A percentile compares a stretch with the other conserved stretches of the same genome.
Conservation (phyloP, 192 early-diverging fungal species). For the Linnemannia zychae region DNA sequence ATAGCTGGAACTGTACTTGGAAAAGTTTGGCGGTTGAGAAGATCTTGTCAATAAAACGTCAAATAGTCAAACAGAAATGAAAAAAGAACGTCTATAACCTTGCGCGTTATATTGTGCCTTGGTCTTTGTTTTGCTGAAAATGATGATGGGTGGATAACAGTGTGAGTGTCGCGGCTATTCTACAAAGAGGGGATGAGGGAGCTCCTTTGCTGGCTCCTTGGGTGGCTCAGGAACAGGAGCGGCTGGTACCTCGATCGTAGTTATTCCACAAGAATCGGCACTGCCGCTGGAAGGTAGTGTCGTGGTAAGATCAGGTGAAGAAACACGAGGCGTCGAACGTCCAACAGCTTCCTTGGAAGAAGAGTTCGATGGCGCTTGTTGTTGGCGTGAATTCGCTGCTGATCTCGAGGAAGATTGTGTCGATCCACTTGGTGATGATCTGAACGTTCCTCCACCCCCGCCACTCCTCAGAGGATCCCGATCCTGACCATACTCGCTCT, state of each 20-base stretch:
- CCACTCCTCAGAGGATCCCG: slow-evolving; percentile 14
- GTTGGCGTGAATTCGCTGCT: background rate
- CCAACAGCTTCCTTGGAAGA: background rate
- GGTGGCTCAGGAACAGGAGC: slow-evolving; percentile 8
- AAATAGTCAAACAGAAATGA: background rate
- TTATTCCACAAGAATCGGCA: background rate
- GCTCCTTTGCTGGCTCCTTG: slow-evolving; percentile 34
- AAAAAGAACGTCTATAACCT: background rate
- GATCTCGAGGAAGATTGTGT: slow-evolving; percentile 7
- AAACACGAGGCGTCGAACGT: background rate
- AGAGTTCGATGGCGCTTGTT: background rate
- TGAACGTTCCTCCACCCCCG: background rate
- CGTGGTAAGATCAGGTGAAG: slow-evolving; percentile 17
- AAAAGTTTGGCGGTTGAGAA: slow-evolving; percentile 10
- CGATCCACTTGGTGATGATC: slow-evolving; percentile 13
- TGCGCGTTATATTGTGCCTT: background rate
- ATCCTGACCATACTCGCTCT: slow-evolving; percentile 25
- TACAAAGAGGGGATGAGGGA: slow-evolving; percentile 53
- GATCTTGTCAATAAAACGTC: background rate
- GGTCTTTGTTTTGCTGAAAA: background rate
- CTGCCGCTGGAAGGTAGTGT: slow-evolving; percentile 13
- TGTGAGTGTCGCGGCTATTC: slow-evolving; percentile 18
- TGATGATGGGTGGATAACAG: background rate
- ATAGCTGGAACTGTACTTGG: slow-evolving; percentile 33
- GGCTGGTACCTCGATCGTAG: background rate